Evolutionary conservation across 2,329 filamentous ascomycete species (phyloP).

Genomic region (Cladosporium colombiae): DNA sequence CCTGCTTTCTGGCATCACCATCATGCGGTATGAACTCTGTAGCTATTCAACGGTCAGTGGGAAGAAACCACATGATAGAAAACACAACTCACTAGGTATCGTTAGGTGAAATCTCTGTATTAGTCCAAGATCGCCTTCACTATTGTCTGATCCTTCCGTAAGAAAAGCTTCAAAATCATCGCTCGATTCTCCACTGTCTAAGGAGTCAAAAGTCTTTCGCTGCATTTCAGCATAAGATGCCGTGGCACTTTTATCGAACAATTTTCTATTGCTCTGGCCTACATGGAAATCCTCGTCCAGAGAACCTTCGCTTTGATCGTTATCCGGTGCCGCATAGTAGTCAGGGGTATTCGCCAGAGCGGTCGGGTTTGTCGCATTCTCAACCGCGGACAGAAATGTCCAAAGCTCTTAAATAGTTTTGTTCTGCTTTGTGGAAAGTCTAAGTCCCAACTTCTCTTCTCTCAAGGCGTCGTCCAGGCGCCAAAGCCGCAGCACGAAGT

Average conservation of each 20-base stretch:
- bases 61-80: conserved; percentile 7
- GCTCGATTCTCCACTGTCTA: conserved; percentile 1
- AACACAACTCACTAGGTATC: conserved; percentile 4
- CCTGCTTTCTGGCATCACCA: background rate
- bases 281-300: background rate
- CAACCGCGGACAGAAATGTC: background rate
- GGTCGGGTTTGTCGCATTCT: background rate
- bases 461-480: background rate
- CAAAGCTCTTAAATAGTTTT: background rate
- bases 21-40: background rate
- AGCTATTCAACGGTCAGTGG: conserved; percentile 1
- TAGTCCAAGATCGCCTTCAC: background rate
- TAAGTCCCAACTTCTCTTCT: background rate
- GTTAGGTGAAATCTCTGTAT: background rate
- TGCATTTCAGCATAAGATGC: conserved; percentile 1
- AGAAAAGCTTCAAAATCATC: background rate
- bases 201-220: conserved; percentile 6
- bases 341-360: background rate
- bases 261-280: too few species aligned
- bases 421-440: background rate
- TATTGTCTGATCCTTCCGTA: background rate
- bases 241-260: too few species aligned
- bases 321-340: background rate
- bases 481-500: background rate
- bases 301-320: background rate